Percentiles rank a stretch among this genome's conserved stretches.
These are phyloP conservation scores for Fusarium verrucosum DNA, from an alignment of 2,329 filamentous ascomycete genomes.

Conservation along the genomic window DNA sequence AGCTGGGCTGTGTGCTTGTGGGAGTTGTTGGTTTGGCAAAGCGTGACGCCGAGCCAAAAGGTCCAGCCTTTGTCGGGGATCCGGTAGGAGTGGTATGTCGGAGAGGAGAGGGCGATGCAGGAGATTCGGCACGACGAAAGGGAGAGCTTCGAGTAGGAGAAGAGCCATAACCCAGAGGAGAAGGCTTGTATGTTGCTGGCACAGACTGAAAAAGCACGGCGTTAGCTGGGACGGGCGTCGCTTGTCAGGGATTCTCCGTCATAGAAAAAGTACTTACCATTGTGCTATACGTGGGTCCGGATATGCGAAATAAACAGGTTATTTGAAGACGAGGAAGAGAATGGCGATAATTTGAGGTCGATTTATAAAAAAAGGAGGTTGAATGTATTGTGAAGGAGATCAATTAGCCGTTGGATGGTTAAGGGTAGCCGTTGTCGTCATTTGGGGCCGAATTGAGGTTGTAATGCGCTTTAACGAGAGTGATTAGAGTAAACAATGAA, in stretches of 20 bases:
- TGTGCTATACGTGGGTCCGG: conserved; percentile 45
- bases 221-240: conserved; percentile 43
- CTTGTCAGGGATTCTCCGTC: conserved; percentile 39
- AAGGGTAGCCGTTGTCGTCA: conserved; percentile 32
- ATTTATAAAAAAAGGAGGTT: conserved; percentile 1
- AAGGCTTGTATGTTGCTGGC: conserved; percentile 72
- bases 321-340: conserved; percentile 9
- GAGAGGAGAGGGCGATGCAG: conserved; percentile 71
- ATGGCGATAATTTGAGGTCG: conserved; percentile 5
- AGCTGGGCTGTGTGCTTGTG: conserved; percentile 46
- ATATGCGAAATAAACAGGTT: conserved; percentile 36
- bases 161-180: conserved; percentile 75
- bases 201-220: conserved; percentile 57
- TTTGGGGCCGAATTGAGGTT: conserved; percentile 27
- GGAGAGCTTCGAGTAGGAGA: conserved; percentile 68
- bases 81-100: conserved; percentile 71
- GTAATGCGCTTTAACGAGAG: conserved; percentile 22
- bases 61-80: conserved; percentile 63
- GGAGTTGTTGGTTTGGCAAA: conserved; percentile 56
- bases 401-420: conserved; percentile 13
- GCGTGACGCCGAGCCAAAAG: conserved; percentile 44
- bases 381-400: conserved; percentile 2
- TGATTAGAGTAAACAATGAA: conserved; percentile 42
- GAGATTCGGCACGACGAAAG: conserved; percentile 69
- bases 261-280: conserved; percentile 50